phyloP scores from a whole-genome alignment of 1,284 basidiomycete genomes.

The Naganishia albida region DNA sequence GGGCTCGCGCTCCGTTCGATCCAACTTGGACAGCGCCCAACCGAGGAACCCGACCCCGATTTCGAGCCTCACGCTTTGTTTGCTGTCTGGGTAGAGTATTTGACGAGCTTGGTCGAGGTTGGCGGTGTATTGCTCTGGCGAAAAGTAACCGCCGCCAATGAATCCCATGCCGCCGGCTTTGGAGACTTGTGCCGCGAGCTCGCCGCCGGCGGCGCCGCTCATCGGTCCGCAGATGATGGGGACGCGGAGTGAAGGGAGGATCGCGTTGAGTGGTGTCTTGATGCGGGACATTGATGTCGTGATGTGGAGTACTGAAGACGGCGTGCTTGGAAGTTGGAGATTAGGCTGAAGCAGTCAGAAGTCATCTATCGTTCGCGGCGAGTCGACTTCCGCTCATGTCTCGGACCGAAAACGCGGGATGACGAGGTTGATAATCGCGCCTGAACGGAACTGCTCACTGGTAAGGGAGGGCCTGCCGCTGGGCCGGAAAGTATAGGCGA shows the following conservation, averaged over 20 bases:
- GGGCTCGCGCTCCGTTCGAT: neutral
- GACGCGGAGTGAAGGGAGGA: conserved; percentile 9
- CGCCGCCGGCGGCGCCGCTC: conserved; percentile 66
- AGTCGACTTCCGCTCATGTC: no score
- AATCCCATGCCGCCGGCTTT: conserved; percentile 72
- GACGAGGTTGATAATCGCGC: neutral
- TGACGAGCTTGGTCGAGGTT: conserved; percentile 27
- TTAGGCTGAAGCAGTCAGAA: no score
- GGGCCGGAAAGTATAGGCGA: no score
- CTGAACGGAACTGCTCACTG: no score
- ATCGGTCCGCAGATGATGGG: conserved; percentile 68
- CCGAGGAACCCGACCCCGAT: conserved; percentile 72
- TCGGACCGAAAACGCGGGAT: no score
- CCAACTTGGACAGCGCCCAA: conserved; percentile 60
- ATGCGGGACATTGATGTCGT: conserved; percentile 4
- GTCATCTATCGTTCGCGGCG: no score
- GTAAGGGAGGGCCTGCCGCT: no score
- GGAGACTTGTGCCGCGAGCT: conserved; percentile 64
- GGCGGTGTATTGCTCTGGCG: conserved; percentile 10
- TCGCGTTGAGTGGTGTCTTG: conserved; percentile 13
- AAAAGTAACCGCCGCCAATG: conserved; percentile 59
- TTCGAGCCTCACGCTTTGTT: conserved; percentile 53
- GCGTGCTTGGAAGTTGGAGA: no score
- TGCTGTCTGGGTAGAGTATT: conserved; percentile 34
- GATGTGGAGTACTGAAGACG: neutral